These are phyloP conservation scores for Biscutella auriculata DNA, from an alignment of 441 rosid genomes.

Conservation along the genomic window DNA sequence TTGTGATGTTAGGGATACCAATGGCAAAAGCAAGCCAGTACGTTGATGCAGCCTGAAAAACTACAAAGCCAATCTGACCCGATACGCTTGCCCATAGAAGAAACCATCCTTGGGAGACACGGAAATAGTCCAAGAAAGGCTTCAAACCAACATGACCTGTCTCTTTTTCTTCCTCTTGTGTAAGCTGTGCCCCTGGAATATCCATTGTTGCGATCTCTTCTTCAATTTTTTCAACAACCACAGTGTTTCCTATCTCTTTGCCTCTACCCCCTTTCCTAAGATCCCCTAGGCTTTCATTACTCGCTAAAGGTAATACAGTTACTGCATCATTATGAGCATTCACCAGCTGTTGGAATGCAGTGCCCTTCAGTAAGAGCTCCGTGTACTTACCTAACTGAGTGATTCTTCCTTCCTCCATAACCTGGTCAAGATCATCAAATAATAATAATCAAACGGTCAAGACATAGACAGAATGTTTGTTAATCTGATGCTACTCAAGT, in stretches of 20 bases:
- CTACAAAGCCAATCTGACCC: conserved; percentile 38
- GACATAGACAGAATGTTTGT: not conserved
- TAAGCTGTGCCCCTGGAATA: conserved; percentile 41
- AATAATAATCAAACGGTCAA: not conserved
- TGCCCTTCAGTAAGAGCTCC: conserved; percentile 52
- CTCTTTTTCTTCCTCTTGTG: conserved; percentile 71
- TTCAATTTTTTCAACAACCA: conserved; percentile 17
- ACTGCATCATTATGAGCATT: conserved; percentile 70
- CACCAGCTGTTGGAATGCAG: conserved; percentile 67
- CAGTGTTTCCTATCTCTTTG: not conserved
- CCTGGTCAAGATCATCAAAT: conserved; percentile 28
- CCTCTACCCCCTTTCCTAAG: conserved; percentile 10
- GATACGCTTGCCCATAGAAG: conserved; percentile 28
- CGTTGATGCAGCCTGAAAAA: conserved; percentile 65
- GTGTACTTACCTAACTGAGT: conserved; percentile 59
- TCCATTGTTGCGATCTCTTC: conserved; percentile 29
- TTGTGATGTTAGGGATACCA: conserved; percentile 37
- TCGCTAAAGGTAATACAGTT: conserved; percentile 29
- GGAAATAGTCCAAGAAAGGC: conserved; percentile 61
- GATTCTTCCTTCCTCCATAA: conserved; percentile 62
- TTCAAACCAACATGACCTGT: conserved; percentile 60
- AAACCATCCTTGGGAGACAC: conserved; percentile 38
- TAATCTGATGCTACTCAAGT: not conserved
- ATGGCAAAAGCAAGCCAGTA: conserved; percentile 82
- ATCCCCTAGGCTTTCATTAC: conserved; percentile 19